phyloP scores from a whole-genome alignment of 306 rosid genomes.

The Glycine tomentella region DNA sequence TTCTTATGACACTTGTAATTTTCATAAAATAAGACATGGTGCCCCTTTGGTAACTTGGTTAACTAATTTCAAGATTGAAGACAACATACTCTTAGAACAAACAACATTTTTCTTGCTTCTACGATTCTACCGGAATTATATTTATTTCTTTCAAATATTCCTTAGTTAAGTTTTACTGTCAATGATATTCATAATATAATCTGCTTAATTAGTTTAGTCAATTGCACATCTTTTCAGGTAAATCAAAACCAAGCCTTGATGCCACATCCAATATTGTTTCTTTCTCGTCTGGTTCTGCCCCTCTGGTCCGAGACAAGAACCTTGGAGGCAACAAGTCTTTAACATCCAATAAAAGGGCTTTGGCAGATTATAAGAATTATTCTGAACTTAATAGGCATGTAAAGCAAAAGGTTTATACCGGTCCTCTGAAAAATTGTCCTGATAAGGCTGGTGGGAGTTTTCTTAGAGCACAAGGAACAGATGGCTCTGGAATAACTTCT shows the following conservation, averaged over 20 bases:
- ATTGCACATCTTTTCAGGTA: constrained; percentile 52
- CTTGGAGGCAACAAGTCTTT: constrained; percentile 49
- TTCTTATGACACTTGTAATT: constrained; percentile 3
- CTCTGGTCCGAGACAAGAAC: constrained; percentile 40
- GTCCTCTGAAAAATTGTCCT: constrained; percentile 46
- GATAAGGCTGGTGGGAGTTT: constrained; percentile 46
- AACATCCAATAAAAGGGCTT: constrained; percentile 45
- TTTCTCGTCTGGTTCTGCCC: constrained; percentile 51
- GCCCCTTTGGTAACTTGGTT: constrained; percentile 19
- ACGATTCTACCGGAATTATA: constrained; percentile 25
- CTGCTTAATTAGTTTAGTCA: constrained; percentile 30
- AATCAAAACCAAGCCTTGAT: constrained; percentile 52
- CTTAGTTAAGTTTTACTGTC: constrained; percentile 22
- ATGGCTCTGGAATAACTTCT: constrained; percentile 73
- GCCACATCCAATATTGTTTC: constrained; percentile 50
- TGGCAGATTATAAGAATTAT: constrained; percentile 46
- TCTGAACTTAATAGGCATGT: constrained; percentile 50
- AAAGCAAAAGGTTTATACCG: constrained; percentile 48
- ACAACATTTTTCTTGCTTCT: constrained; percentile 27
- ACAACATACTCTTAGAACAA: constrained; percentile 17
- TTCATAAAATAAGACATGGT: neutral
- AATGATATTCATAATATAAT: constrained; percentile 10
- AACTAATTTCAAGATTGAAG: constrained; percentile 19
- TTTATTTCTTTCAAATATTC: constrained; percentile 5
- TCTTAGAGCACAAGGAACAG: constrained; percentile 71